Percentiles rank a stretch among this genome's conserved stretches.
These are phyloP conservation scores for Singerocomus inundabilis DNA, from an alignment of 1,284 basidiomycete species.

Conservation along the genomic window DNA sequence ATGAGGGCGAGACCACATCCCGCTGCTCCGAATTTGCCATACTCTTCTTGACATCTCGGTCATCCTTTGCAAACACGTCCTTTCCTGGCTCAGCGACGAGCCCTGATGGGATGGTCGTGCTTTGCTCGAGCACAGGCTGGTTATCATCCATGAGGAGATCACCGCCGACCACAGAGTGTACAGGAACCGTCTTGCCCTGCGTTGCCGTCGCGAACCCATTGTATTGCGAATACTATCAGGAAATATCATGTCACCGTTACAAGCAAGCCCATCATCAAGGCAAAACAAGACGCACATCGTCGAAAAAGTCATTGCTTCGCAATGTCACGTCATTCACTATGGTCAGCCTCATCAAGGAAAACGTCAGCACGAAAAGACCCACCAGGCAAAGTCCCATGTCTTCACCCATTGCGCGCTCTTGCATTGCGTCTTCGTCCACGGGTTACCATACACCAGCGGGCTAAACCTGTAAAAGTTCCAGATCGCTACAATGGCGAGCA, in stretches of 20 bases:
- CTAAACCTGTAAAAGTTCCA: constrained; percentile 82
- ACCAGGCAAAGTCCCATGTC: constrained; percentile 97
- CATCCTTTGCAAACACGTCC: constrained; percentile 56
- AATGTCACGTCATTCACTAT: background rate
- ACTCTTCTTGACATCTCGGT: constrained; percentile 36
- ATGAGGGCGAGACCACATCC: background rate
- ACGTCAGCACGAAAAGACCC: constrained; percentile 26
- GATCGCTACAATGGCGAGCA: constrained; percentile 71
- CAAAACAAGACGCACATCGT: constrained; percentile 48
- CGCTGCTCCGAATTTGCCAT: background rate
- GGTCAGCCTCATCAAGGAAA: constrained; percentile 2
- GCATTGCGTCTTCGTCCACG: constrained; percentile 87
- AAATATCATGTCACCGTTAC: background rate
- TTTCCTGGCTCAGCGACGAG: constrained; percentile 64
- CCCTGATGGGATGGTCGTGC: constrained; percentile 45
- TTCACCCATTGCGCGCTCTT: constrained; percentile 80
- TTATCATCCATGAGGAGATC: constrained; percentile 45
- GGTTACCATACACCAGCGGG: constrained; percentile 81
- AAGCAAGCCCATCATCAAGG: background rate
- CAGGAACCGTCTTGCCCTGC: constrained; percentile 37
- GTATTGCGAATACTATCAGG: constrained; percentile 55
- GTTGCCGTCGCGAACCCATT: constrained; percentile 37
- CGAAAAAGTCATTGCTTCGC: constrained; percentile 58
- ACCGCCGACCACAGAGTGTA: constrained; percentile 44
- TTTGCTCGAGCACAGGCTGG: constrained; percentile 16